Base-by-base conservation (phyloP, 179 eudicot genomes). In the Sideroxylon spinosum region DNA sequence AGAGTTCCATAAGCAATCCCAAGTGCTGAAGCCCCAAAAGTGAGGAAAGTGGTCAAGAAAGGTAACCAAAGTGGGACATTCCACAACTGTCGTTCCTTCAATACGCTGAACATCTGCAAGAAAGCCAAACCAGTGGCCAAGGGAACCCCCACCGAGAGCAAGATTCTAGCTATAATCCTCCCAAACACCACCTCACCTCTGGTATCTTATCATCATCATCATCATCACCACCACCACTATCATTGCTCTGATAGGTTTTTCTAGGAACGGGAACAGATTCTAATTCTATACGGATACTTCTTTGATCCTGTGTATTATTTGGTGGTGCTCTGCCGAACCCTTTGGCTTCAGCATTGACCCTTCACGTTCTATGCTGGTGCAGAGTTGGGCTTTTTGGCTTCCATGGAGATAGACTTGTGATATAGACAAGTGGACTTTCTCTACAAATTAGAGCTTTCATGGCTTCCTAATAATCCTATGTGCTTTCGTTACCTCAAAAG, bases 1-100 rank as follows among this genome's bases (percentile, higher is more conserved):
- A 95, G 77, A 26, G 95, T 85, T 1, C 98, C 95, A 79, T 86
- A 89, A 69, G 90, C 93, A 80, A 90, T 82, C 60, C 98, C 98
- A 72, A 94, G 88, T 4, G 92, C 79, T 22, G 98, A 93, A 23
- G 89, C 78, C 22, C 98, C 98, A 76, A 95, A 93, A 3, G 90
- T 85, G 48, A 95, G 6, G 25, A 94, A 91, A 29, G 82, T 83
- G 0, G 94, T 86, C 73, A 89, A 48, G 65, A 89, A 87, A 14
- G 91, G 84, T 53, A 91, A 63, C 94, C 98, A 94, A 56, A 70
- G 61, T 0, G 97, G 97, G 53, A 89, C 89, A 26, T 92, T 86
- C 89, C 84, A 82, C 83, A 88, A 25, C 2, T 82, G 81, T 28
- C 81, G 72, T 49, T 85, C 92, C 73, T 88, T 88, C 60, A 87